Base-by-base conservation (phyloP, 768 basidiomycete species). In the Daedaleopsis sinensis region DNA sequence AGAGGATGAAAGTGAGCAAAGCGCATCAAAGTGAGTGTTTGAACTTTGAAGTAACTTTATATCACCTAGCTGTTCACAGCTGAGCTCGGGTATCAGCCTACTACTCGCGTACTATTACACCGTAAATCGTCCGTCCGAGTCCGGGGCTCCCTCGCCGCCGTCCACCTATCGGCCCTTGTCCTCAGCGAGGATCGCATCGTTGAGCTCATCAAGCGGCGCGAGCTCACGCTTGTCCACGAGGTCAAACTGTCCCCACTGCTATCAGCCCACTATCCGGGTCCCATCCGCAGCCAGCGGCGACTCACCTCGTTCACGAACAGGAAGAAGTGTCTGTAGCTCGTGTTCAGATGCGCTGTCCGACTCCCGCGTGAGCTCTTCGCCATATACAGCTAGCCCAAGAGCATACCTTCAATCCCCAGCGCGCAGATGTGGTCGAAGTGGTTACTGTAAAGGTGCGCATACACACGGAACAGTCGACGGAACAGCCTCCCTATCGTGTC, bases 341-440 rank as follows among this genome's bases (percentile, higher is more conserved):
- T 99, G 73, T 99, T 99, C 66, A 99, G 82, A 72, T 99, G 97
- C 2, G 97, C 97, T 98, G 65, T 16, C 12, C 21, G 37, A 23
- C 10, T 11, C 10, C 11, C 27, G 19, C 27, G 52, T 18, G 13
- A 32, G 32, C 6, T 23, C 27, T 32, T 7, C 27, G 27, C 27
- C 27, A 32, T 7, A 55, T 52, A 52, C 44, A 47, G 46, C 52
- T 8, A 13, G 19, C 37, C 18, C n/a, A 1, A 15, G 47, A 27
- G 62, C 79, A 43, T 62, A 96, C 96, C 96, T 84, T 99, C 97
- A 55, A 99, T 98, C 6, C 96, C 96, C 49, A 99, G 78, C 15
- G 97, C 97, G 73, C 96, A 98, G 61, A 98, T 93, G 69, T 98
- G 96, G 69, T 98, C 97, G 74, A 99, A 98, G 76, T 99, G 97